Evolutionary conservation across 148 eudicot genomes (phyloP).

Genomic region (Arbutus unedo): DNA sequence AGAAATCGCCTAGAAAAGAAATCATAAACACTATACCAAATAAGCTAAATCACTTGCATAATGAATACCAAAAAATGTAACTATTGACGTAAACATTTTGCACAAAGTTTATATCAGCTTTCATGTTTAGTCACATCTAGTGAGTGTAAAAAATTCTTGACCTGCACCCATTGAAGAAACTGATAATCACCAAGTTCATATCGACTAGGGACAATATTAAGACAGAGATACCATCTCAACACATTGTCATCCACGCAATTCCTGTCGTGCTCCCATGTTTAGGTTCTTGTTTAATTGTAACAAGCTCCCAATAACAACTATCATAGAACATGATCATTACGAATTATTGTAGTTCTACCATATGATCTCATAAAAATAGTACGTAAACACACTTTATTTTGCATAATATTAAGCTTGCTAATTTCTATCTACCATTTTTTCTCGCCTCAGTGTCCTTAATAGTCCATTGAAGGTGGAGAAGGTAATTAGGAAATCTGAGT

Average conservation of each 20-base stretch:
- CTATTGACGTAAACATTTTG: background rate
- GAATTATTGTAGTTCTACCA: background rate
- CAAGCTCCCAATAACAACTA: background rate
- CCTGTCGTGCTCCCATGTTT: background rate
- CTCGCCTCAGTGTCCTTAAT: too few species aligned
- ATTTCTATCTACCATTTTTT: background rate
- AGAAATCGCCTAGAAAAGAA: constrained; percentile 56
- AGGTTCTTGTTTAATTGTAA: background rate
- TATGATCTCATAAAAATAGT: background rate
- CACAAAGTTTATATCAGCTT: background rate
- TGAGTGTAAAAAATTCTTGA: background rate
- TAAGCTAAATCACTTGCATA: background rate
- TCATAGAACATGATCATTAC: background rate
- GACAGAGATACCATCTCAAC: background rate
- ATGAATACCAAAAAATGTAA: background rate
- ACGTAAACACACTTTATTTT: background rate
- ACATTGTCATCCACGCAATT: background rate
- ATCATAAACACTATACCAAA: background rate
- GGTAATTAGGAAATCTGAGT: background rate
- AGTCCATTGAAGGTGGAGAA: background rate
- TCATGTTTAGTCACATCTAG: background rate
- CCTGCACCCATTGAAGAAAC: background rate
- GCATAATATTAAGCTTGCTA: background rate
- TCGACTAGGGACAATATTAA: too few species aligned
- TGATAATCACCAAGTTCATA: background rate